Evolutionary conservation across 331 rosid species (phyloP), one percentile per base, ranked within the genome.

Genomic region (Acacia pycnantha): DNA sequence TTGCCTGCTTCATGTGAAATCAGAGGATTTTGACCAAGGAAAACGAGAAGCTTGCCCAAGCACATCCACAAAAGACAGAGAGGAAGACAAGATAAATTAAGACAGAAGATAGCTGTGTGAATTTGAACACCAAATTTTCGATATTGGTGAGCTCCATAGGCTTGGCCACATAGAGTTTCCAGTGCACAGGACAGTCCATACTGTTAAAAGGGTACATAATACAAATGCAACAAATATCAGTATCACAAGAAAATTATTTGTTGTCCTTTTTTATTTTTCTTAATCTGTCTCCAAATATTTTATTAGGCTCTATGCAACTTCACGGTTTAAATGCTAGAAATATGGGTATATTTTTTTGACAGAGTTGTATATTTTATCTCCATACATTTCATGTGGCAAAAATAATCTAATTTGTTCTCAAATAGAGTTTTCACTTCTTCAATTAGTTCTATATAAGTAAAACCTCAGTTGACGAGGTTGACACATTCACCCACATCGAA

Each of bases 161-260:
- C 94, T 85, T 94, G 98, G 8, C 98, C 97, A 68, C 96, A 87
- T 18, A 85, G 82, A 66, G 96, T 92, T 85, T 94, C 97, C 59
- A 94, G 82, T 41, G 96, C 98, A 84, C 94, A 87, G 9, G 96
- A 84, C 89, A 92, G 79, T 76, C 97, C 98, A 73, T 77, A 85
- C 97, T 92, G 94, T 90, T 83, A 76, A 12, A 70, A 16, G 35
- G 46, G 53, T 44, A 77, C 66, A 74, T 62, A 71, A 27, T 33
- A 46, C 37, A 66, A 74, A 71, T 80, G 58, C 73, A 72, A 26
- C 19, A 3, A 19, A 8, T 26, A 8, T 10, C 6, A 58, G 8
- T 21, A 54, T 54, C 4, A 54, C 21, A 21, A 54, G 21, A 21
- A 21, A 54, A 14, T n/a, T 21, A 1, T 18, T 50, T 50, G 9